Percentiles rank a stretch among this genome's conserved stretches.
Evolutionary conservation across 352 stramenopile genomes (phyloP).

Genomic region (Blastocystis sp.): DNA sequence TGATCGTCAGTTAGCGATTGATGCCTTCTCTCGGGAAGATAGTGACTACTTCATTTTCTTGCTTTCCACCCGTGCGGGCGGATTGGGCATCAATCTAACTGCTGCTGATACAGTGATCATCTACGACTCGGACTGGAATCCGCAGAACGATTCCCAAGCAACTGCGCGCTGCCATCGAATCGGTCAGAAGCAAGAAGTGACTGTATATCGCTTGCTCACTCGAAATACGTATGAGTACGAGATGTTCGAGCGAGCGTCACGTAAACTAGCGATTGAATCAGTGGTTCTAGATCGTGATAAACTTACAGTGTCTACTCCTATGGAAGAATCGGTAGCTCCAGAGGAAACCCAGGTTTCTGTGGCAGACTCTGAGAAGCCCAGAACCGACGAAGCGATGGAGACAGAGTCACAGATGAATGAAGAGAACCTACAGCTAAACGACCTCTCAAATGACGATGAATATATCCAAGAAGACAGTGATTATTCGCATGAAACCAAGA

Average conservation of each 20-base stretch:
- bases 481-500: constrained; percentile 8
- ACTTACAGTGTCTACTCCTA: constrained; percentile 62
- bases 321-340: not conserved
- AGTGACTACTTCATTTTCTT: constrained; percentile 96
- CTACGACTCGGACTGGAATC: constrained; percentile 98
- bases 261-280: constrained; percentile 96
- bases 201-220: constrained; percentile 93
- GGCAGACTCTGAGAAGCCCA: not conserved
- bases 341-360: not conserved
- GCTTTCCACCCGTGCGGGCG: constrained; percentile 91
- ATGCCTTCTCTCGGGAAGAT: constrained; percentile 86
- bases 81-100: constrained; percentile 94
- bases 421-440: not conserved
- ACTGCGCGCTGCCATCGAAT: constrained; percentile 86
- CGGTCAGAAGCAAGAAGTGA: constrained; percentile 94
- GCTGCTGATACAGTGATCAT: constrained; percentile 98
- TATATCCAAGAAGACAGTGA: not conserved
- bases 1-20: constrained; percentile 83
- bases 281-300: constrained; percentile 91
- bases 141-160: constrained; percentile 79
- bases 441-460: constrained; percentile 26
- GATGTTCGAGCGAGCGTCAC: constrained; percentile 95
- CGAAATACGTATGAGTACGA: constrained; percentile 97
- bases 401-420: not conserved
- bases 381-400: not conserved